A percentile compares a stretch with the other conserved stretches of the same genome.
phyloP scores from a whole-genome alignment of 805 yeast species.

The Saccharomycopsis fibuligera region DNA sequence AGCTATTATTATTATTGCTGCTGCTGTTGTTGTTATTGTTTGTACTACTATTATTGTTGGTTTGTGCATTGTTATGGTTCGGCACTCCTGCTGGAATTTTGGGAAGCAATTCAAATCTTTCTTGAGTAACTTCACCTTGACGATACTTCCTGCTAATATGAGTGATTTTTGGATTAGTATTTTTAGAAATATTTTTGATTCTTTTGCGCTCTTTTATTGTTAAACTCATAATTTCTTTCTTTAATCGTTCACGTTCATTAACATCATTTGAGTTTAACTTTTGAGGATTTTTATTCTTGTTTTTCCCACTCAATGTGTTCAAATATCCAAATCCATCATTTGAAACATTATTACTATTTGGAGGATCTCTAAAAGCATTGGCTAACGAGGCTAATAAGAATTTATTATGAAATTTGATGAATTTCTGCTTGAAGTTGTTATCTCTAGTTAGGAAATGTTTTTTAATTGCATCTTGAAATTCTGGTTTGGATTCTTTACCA shows the following conservation, averaged over 20 bases:
- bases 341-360: slow-evolving; percentile 26
- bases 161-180: slow-evolving; percentile 55
- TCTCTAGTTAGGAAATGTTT: slow-evolving; percentile 9
- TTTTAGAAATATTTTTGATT: slow-evolving; percentile 78
- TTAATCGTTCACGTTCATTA: slow-evolving; percentile 71
- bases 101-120: slow-evolving; percentile 36
- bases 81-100: slow-evolving; percentile 53
- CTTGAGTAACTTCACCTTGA: slow-evolving; percentile 23
- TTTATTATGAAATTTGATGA: slow-evolving; percentile 72
- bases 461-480: slow-evolving; percentile 35
- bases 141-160: slow-evolving; percentile 25
- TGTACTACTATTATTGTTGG: neutral
- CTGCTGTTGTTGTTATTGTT: slow-evolving; percentile 6
- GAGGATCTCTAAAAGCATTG: slow-evolving; percentile 73
- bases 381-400: slow-evolving; percentile 75
- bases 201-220: slow-evolving; percentile 81
- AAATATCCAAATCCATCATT: slow-evolving; percentile 40
- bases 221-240: slow-evolving; percentile 79
- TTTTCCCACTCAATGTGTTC: slow-evolving; percentile 38
- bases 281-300: slow-evolving; percentile 41
- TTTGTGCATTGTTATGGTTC: neutral
- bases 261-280: slow-evolving; percentile 24
- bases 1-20: neutral
- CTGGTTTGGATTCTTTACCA: slow-evolving; percentile 74
- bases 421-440: slow-evolving; percentile 23